These are phyloP conservation scores for Plasmodium inui DNA, from an alignment of 169 alveolate species.

Conservation along the genomic window DNA sequence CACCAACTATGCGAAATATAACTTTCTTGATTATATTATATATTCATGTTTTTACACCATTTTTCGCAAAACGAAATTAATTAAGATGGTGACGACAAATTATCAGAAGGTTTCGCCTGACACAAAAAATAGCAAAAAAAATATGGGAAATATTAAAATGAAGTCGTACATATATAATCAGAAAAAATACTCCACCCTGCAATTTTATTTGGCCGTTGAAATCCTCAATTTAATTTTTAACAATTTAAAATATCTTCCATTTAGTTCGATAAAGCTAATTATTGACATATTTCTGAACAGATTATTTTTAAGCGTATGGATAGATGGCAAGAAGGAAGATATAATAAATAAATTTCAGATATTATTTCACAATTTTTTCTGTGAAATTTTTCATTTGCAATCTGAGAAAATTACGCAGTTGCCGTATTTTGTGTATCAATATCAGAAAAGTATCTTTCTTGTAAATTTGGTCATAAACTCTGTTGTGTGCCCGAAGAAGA, in stretches of 20 bases:
- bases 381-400: slow-evolving; percentile 20
- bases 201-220: slow-evolving; percentile 56
- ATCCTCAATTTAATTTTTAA: slow-evolving; percentile 40
- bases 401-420: slow-evolving; percentile 23
- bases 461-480: slow-evolving; percentile 25
- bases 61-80: slow-evolving; percentile 52
- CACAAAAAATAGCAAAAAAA: background rate
- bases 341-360: slow-evolving; percentile 44
- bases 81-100: slow-evolving; percentile 14
- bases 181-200: slow-evolving; percentile 32
- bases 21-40: slow-evolving; percentile 63
- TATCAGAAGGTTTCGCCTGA: background rate
- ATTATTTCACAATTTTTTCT: slow-evolving; percentile 50
- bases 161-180: slow-evolving; percentile 45
- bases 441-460: slow-evolving; percentile 27
- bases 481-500: slow-evolving; percentile 15
- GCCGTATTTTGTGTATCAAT: slow-evolving; percentile 46
- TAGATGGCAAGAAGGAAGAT: slow-evolving; percentile 9
- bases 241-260: slow-evolving; percentile 63
- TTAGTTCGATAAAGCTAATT: slow-evolving; percentile 62
- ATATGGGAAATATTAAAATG: slow-evolving; percentile 5
- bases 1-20: slow-evolving; percentile 31
- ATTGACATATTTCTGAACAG: slow-evolving; percentile 57
- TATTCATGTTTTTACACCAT: slow-evolving; percentile 50
- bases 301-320: slow-evolving; percentile 17